Evolutionary conservation across 768 basidiomycete genomes (phyloP), one percentile per base, ranked within the genome.

Genomic region (Tephrocybe rancida): DNA sequence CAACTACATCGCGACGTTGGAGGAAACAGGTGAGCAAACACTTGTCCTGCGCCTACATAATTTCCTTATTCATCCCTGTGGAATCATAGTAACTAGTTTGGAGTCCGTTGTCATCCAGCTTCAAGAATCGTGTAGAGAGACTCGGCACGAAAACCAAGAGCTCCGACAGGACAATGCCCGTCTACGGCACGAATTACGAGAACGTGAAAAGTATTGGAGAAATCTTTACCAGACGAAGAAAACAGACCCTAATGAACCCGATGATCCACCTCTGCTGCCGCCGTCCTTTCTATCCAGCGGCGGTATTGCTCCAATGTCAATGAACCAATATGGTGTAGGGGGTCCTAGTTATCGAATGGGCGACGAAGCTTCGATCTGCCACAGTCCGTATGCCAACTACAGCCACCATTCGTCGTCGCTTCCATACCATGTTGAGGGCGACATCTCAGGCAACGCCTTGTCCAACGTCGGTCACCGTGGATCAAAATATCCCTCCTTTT

Each of bases 1-100:
- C 44, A 92, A 90, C 70, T 93, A 93, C 68, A 93, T 93, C 65
- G 84, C 88, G 38, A 92, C 90, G 11, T 82, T 93, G 57, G 91
- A 93, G 69, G 90, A 90, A 67, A 90, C 90, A 76, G 84, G 82
- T 82, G 57, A 51, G 60, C 54, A 38, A 22, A 21, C 24, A 44
- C 27, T 64, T 60, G 50, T 43, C 51, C 42, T n/a, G n/a, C n/a
- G n/a, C 39, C 41, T 14, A 24, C 34, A 41, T 37, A 26, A 49
- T 43, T 49, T 60, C 55, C 50, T 64, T 64, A 57, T 22, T 32
- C 13, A 34, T 26, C 5, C 18, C 59, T 50, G 38, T 30, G 45
- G 50, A 50, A 44, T 44, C 39, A 25, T 67, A 88, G 90, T 93
- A 60, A 92, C 88, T 21, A 92, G 84, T 63, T 76, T 93, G 48